Percentiles rank a stretch among this genome's conserved stretches.
phyloP scores from a whole-genome alignment of 345 rosid genomes.

The Eucalyptus pauciflora region DNA sequence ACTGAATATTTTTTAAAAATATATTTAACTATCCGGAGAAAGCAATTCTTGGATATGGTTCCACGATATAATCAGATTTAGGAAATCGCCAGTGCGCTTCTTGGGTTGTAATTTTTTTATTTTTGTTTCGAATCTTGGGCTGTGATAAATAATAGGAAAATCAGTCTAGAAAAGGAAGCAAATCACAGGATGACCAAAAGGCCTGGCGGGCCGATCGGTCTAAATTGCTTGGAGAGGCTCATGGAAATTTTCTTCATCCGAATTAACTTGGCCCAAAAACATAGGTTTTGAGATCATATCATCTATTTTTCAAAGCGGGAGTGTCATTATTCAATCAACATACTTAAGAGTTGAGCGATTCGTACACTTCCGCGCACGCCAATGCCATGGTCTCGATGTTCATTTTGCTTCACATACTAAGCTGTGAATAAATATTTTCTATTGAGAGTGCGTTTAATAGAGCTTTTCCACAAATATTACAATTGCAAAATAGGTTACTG shows the following conservation, averaged over 20 bases:
- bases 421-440: too few relatives aligned
- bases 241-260: neutral
- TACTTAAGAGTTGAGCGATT: neutral
- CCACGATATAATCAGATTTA: neutral
- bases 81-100: neutral
- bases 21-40: too few relatives aligned
- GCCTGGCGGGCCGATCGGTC: neutral
- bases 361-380: neutral
- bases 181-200: neutral
- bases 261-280: neutral
- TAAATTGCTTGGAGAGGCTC: neutral
- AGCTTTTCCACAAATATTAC: neutral
- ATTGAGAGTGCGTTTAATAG: neutral
- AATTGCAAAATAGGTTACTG: neutral
- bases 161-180: neutral
- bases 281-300: neutral
- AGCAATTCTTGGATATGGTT: neutral
- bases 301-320: neutral
- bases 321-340: neutral
- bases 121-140: neutral
- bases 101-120: neutral
- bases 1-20: too few relatives aligned
- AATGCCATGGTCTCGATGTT: neutral
- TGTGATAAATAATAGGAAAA: neutral
- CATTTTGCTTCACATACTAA: neutral